phyloP scores from a whole-genome alignment of 768 basidiomycete genomes.

The Boletus reticulatus region DNA sequence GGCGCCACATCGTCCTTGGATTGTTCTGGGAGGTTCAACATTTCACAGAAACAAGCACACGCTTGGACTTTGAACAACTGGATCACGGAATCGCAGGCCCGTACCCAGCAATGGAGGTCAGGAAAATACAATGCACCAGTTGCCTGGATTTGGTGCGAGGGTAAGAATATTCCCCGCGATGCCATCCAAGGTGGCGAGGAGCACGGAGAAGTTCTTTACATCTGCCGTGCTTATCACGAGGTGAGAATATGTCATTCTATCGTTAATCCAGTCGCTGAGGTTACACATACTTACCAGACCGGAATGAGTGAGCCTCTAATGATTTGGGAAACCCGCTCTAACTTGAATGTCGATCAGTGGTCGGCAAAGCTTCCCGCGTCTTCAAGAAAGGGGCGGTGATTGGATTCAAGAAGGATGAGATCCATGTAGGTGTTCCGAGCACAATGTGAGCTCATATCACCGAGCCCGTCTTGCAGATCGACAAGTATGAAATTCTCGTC shows the following conservation, averaged over 20 bases:
- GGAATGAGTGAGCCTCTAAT: conserved; percentile 44
- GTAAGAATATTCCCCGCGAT: conserved; percentile 54
- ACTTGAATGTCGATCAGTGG: conserved; percentile 37
- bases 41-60: conserved; percentile 45
- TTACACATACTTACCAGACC: conserved; percentile 36
- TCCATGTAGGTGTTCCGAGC: conserved; percentile 43
- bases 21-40: background rate
- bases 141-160: conserved; percentile 62
- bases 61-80: conserved; percentile 53
- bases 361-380: conserved; percentile 60
- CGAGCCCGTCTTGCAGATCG: conserved; percentile 41
- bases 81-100: conserved; percentile 54
- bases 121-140: conserved; percentile 46
- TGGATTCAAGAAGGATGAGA: conserved; percentile 57
- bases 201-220: conserved; percentile 49
- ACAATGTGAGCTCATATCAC: background rate
- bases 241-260: conserved; percentile 32
- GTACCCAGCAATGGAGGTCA: conserved; percentile 47
- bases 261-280: background rate
- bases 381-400: conserved; percentile 64
- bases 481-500: conserved; percentile 67
- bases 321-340: background rate
- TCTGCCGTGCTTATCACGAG: conserved; percentile 58
- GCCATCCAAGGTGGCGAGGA: conserved; percentile 61
- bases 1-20: background rate